These are phyloP conservation scores for Penicillium vulpinum DNA, from an alignment of 2,329 filamentous ascomycete genomes.

Conservation along the genomic window DNA sequence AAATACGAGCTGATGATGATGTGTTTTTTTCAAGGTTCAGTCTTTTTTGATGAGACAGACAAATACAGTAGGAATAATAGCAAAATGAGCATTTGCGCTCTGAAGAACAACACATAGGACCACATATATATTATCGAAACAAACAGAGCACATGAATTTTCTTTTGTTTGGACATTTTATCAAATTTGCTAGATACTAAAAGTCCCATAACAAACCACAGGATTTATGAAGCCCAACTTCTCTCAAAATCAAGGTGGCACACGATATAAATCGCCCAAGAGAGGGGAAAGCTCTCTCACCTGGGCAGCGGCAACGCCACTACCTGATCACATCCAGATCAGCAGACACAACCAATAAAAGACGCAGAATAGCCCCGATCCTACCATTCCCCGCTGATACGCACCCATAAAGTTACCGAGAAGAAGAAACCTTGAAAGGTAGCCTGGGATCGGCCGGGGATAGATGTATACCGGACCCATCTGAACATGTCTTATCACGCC, in stretches of 20 bases:
- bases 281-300: constrained; percentile 4
- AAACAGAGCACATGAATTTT: background rate
- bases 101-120: background rate
- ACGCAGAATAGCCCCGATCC: background rate
- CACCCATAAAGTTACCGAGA: background rate
- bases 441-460: background rate
- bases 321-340: constrained; percentile 1
- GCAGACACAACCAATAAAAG: constrained; percentile 6
- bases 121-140: background rate
- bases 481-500: background rate
- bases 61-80: background rate
- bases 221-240: background rate
- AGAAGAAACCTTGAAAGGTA: background rate
- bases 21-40: fast-evolving
- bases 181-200: background rate
- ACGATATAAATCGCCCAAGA: constrained; percentile 2
- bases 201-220: background rate
- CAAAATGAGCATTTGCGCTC: background rate
- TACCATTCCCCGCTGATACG: background rate
- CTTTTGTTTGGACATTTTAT: background rate
- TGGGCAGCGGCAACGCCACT: constrained; percentile 3
- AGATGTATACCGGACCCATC: background rate
- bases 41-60: background rate
- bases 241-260: background rate
- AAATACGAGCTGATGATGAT: background rate